Conservation (phyloP, 768 basidiomycete genomes). For the Termitomyces sp. region DNA sequence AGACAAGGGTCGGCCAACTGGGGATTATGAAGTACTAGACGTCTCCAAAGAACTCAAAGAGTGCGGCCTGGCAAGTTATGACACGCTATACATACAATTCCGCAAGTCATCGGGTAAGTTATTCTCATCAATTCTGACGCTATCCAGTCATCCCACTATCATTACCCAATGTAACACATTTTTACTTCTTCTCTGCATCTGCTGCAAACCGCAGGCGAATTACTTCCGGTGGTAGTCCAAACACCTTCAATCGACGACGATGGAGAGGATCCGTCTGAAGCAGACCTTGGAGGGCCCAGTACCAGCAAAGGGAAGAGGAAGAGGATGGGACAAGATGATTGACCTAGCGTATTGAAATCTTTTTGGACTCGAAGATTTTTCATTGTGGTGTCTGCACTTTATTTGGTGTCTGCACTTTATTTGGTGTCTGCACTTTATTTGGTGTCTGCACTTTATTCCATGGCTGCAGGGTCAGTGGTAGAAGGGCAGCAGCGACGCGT, state of each 20-base stretch:
- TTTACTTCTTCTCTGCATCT: constrained; percentile 10
- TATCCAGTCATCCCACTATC: constrained; percentile 9
- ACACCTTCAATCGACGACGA: constrained; percentile 57
- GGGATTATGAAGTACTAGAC: constrained; percentile 50
- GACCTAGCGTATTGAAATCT: background rate
- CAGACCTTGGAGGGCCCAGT: constrained; percentile 20
- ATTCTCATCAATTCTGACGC: background rate
- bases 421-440: too few relatives aligned
- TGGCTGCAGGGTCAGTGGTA: constrained; percentile 53
- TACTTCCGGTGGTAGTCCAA: constrained; percentile 54
- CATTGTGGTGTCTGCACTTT: constrained; percentile 20
- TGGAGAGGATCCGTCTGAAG: constrained; percentile 42
- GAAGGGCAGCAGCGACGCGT: constrained; percentile 85
- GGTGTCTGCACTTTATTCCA: constrained; percentile 39
- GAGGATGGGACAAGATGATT: constrained; percentile 44
- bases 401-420: constrained; percentile 51
- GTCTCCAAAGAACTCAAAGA: constrained; percentile 38
- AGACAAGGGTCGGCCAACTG: constrained; percentile 46
- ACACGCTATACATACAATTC: constrained; percentile 63
- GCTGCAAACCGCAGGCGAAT: constrained; percentile 37
- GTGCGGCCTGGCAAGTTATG: constrained; percentile 57
- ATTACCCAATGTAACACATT: constrained; percentile 14
- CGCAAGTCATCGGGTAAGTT: constrained; percentile 54
- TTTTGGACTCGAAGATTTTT: background rate
- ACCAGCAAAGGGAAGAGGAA: constrained; percentile 64